Percentiles rank a stretch among this genome's conserved stretches.
These are phyloP conservation scores for Parachlorella kessleri DNA, from an alignment of 139 green algal genomes.

Conservation along the genomic window DNA sequence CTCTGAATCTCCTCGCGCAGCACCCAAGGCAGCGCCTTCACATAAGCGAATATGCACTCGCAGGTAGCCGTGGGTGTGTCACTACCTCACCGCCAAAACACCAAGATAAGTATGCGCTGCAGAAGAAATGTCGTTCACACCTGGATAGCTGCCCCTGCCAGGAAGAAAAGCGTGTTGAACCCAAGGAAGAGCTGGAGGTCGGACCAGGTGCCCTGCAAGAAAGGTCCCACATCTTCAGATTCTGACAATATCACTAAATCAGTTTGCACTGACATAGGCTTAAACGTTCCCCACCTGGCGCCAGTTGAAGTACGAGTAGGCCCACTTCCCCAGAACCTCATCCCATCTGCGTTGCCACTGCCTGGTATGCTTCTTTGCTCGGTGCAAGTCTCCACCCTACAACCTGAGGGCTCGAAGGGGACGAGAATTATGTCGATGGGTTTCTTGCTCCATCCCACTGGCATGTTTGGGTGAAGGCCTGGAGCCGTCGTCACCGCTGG, in stretches of 20 bases:
- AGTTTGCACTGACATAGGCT: too few species aligned
- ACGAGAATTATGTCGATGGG: too few species aligned
- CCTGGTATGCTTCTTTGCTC: neutral
- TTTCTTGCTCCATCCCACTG: too few species aligned
- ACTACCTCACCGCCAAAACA: neutral
- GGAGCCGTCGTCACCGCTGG: too few species aligned
- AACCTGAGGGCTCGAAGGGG: too few species aligned
- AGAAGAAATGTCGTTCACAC: neutral
- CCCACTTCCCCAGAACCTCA: too few species aligned
- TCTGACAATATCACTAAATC: too few species aligned
- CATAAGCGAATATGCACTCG: neutral
- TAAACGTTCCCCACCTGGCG: too few species aligned
- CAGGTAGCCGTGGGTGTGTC: neutral
- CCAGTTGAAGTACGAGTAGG: neutral
- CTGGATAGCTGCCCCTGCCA: conserved; percentile 3
- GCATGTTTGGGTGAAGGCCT: too few species aligned
- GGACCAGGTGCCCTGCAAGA: conserved; percentile 13
- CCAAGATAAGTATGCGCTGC: neutral
- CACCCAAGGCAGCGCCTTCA: neutral
- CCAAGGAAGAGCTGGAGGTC: conserved; percentile 24
- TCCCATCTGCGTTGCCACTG: neutral
- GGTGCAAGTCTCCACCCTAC: neutral
- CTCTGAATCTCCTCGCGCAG: neutral
- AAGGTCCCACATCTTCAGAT: too few species aligned
- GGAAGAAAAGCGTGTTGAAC: neutral